Base-by-base conservation (phyloP, 768 basidiomycete genomes). In the Pisolithus marmoratus region DNA sequence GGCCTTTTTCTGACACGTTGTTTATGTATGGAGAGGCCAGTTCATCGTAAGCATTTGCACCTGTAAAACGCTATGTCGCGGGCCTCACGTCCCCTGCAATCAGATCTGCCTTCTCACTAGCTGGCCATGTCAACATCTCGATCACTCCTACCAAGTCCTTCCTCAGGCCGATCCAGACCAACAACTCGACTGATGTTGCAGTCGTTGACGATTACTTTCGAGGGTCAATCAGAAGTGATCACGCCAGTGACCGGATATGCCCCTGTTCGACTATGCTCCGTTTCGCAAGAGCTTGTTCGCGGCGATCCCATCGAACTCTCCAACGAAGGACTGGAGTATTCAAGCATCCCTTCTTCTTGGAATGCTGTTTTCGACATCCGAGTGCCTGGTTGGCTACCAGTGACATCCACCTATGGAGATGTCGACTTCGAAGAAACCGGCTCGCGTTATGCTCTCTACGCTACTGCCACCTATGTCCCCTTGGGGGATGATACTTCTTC, bases 331-430 rank as follows among this genome's bases (percentile, higher is more conserved):
- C 74, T 77, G 43, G 83, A 88, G 60, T 78, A 83, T 37, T 68
- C 70, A 22, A 73, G 69, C 46, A 70, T 71, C 51, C 79, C 79
- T 48, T 83, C 79, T 58, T 67, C 67, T 31, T 91, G 91, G 85
- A 83, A 86, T 57, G 72, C 92, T 50, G 73, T 84, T 17, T 95
- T 94, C 65, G 84, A 92, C 65, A 69, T 96, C 4, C 77, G 81
- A 15, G 71, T 94, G n/a, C 92, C 93, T 5, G 94, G 92, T 17
- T 95, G 94, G 94, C 75, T 96, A 3, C 93, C 93, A 8, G 74
- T 76, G 2, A 76, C 81, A 15, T 72, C 80, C 23, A 59, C 48
- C 3, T 76, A 81, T 52, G 81, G 83, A 23, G 64, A 74, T 15
- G 58, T 60, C 6, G 59, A 56, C 9, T 43, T 60, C n/a, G 74